Conservation (phyloP, 2,329 filamentous ascomycete species). For the Magnaporthiopsis incrustans region DNA sequence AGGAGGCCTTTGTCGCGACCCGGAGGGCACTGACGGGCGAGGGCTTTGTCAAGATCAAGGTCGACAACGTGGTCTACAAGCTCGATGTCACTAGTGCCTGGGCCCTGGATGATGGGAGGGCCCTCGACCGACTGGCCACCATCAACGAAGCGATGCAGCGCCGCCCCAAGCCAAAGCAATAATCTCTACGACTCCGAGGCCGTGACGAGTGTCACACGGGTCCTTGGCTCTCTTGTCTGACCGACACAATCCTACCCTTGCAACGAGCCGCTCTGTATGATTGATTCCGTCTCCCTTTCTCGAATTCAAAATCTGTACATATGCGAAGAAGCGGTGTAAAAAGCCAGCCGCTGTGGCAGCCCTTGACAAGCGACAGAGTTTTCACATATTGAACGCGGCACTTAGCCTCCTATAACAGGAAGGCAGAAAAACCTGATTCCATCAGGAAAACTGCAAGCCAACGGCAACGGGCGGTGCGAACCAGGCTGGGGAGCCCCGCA, state of each 20-base stretch:
- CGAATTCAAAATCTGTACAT: not conserved
- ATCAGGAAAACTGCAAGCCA: not conserved
- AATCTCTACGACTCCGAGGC: not conserved
- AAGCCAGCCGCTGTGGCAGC: not conserved
- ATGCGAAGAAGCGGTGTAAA: not conserved
- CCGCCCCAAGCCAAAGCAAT: not conserved
- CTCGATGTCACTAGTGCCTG: conserved; percentile 50
- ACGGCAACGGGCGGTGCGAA: not conserved
- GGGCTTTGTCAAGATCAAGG: conserved; percentile 43
- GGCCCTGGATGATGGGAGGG: conserved; percentile 50
- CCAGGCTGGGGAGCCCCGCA: not conserved
- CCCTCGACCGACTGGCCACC: conserved; percentile 46
- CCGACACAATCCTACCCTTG: not conserved
- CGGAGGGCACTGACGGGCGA: conserved; percentile 46
- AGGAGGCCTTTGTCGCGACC: conserved; percentile 17
- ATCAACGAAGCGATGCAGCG: conserved; percentile 7
- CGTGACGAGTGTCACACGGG: not conserved
- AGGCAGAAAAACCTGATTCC: not conserved
- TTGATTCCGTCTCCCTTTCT: not conserved
- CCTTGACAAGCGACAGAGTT: not conserved
- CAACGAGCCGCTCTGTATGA: not conserved
- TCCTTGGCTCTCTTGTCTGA: not conserved
- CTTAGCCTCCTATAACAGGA: not conserved
- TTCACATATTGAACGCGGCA: not conserved
- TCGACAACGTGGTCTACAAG: conserved; percentile 43